Conservation (phyloP, 352 stramenopile genomes). For the Globisporangium viniferum region DNA sequence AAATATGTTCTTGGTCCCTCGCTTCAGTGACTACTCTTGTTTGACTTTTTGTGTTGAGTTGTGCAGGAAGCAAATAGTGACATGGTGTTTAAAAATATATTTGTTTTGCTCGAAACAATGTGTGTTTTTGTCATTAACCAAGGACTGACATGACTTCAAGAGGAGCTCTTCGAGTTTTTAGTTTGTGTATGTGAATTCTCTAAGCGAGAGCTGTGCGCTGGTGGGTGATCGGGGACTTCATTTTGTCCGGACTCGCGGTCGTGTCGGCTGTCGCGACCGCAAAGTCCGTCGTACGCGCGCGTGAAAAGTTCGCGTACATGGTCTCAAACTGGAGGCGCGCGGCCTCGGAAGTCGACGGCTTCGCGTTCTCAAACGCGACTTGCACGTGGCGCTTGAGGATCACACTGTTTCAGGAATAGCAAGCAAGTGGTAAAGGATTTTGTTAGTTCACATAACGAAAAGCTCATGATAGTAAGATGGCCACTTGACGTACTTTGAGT, state of each 20-base stretch:
- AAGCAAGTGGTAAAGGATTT: not conserved
- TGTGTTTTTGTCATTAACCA: too few relatives aligned
- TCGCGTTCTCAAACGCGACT: slow-evolving; percentile 56
- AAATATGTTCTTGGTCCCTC: not conserved
- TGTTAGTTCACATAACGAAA: not conserved
- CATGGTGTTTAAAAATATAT: too few relatives aligned
- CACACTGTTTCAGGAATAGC: slow-evolving; percentile 20
- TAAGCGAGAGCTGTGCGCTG: slow-evolving; percentile 70
- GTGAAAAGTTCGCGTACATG: slow-evolving; percentile 70
- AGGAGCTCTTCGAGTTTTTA: too few relatives aligned
- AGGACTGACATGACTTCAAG: too few relatives aligned
- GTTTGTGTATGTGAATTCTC: not conserved
- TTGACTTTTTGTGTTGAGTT: not conserved
- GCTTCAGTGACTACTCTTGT: not conserved
- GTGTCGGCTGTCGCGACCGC: slow-evolving; percentile 49
- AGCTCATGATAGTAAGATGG: not conserved
- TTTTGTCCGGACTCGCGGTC: slow-evolving; percentile 35
- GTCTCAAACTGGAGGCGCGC: slow-evolving; percentile 60
- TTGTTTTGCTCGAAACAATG: too few relatives aligned
- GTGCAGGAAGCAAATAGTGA: not conserved
- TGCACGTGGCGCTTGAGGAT: slow-evolving; percentile 61
- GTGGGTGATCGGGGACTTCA: slow-evolving; percentile 57
- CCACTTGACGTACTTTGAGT: slow-evolving; percentile 37
- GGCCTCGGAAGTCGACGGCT: slow-evolving; percentile 64
- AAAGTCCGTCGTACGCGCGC: slow-evolving; percentile 70